Evolutionary conservation across 306 rosid genomes (phyloP), one percentile per base, ranked within the genome.

Genomic region (Cicer judaicum): DNA sequence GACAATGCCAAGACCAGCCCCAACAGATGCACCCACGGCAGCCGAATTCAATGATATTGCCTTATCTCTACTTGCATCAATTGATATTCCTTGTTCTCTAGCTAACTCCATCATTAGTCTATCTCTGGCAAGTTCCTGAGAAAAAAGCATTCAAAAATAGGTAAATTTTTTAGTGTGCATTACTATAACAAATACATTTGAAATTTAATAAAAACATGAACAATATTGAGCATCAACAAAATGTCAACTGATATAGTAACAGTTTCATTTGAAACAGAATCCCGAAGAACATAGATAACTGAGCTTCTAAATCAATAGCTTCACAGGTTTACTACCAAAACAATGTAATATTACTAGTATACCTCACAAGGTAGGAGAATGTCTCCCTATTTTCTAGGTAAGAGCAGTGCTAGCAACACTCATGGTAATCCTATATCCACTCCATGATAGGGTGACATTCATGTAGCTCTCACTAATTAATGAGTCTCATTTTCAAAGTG

Each of bases 1-100:
- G 14, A 88, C 90, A 84, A 94, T 63, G 82, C 99, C 95, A 44
- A 94, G 87, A 74, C 96, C 93, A 15, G 99, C 99, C 16, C 99
- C 99, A 9, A 92, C 62, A 12, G 97, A 92, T 57, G 99, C 96
- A 50, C 99, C 99, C 79, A 87, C 93, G 10, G 97, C 88, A 14
- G 99, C 96, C 41, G 99, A 80, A 73, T 86, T 70, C 56, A 88
- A 72, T 3, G 99, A 88, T 72, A 66, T 86, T 75, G 75, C 84
- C 82, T 87, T 92, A n/a, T 89, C 95, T 57, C 69, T 70, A 12
- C 82, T 75, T 42, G 87, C 87, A 19, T 75, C 83, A 9, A n/a
- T 78, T 9, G 86, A 81, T 81, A 77, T 57, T 40, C 77, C 83
- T 15, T 81, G 96, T 57, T 90, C 96, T 81, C 89, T 82, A n/a